These are phyloP conservation scores for Venturia effusa DNA, from an alignment of 2,329 filamentous ascomycete genomes.

Conservation along the genomic window DNA sequence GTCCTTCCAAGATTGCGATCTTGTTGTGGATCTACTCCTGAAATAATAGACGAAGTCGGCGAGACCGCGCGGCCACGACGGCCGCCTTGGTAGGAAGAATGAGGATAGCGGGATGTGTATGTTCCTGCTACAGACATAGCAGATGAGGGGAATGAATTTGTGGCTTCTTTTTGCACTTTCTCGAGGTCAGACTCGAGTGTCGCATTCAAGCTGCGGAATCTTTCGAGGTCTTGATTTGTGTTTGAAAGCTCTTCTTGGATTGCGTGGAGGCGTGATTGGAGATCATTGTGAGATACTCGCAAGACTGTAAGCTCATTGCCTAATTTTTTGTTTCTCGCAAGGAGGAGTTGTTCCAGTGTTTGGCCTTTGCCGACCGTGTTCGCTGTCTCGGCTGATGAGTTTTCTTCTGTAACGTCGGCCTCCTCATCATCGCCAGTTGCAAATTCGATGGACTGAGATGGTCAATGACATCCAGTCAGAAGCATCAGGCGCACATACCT, in stretches of 20 bases:
- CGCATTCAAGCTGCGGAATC: slow-evolving; percentile 70
- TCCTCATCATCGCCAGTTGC: slow-evolving; percentile 69
- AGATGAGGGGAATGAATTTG: slow-evolving; percentile 70
- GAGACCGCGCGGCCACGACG: slow-evolving; percentile 59
- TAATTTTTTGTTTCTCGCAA: slow-evolving; percentile 93
- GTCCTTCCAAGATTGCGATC: slow-evolving; percentile 34
- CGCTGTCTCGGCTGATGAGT: slow-evolving; percentile 30
- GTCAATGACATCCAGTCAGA: slow-evolving; percentile 1
- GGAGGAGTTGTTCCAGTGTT: slow-evolving; percentile 77
- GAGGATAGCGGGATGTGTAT: slow-evolving; percentile 69
- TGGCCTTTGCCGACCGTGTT: slow-evolving; percentile 48
- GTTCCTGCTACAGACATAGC: slow-evolving; percentile 90
- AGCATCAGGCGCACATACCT: slow-evolving; percentile 34
- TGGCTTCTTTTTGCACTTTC: slow-evolving; percentile 72
- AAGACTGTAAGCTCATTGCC: slow-evolving; percentile 87
- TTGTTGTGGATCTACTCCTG: slow-evolving; percentile 72
- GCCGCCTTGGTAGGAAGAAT: slow-evolving; percentile 42
- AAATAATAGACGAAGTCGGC: slow-evolving; percentile 95
- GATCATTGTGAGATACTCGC: slow-evolving; percentile 85
- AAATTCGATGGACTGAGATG: slow-evolving; percentile 72
- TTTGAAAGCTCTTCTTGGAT: slow-evolving; percentile 75
- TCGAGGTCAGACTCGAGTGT: slow-evolving; percentile 89
- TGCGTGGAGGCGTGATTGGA: slow-evolving; percentile 67
- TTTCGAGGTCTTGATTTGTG: slow-evolving; percentile 78
- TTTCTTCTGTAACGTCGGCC: slow-evolving; percentile 38